Base-by-base conservation (phyloP, 2,329 filamentous ascomycete genomes). In the Talaromyces rugulosus region DNA sequence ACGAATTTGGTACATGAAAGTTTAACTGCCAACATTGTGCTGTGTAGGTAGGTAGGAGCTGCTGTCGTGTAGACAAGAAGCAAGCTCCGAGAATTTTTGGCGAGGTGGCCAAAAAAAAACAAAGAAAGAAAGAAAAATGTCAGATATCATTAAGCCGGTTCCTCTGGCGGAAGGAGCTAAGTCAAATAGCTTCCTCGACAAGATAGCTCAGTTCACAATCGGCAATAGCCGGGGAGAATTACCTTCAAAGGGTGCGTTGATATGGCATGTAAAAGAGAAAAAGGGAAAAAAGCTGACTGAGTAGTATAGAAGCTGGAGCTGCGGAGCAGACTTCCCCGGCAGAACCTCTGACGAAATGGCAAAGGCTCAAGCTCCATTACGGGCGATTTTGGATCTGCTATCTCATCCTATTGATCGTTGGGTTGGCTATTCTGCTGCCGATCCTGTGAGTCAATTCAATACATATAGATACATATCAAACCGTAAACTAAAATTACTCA, bases 341-440 rank as follows among this genome's bases (percentile, higher is more conserved):
- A 5, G 6, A 47, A 33, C 61, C 9, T 67, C 65, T 12, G 66
- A 72, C 28, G 33, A 68, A 62, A 31, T 68, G 65, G 18, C 65
- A 72, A 60, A 71, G 66, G 31, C 47, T 75, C 1, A 65, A 69
- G 28, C 68, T 68, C 14, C 77, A 78, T 64, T 76, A 70, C 67
- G 71, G 68, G 31, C 71, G 75, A 16, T 77, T 74, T 66, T 77
- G 75, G 75, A 73, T 69, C 54, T 75, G 71, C 59, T 77, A 78
- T 64, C 50, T 71, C 5, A 66, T 78, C 23, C 23, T 27, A 70
- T 65, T 11, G 66, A 63, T 78, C 16, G 72, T 77, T 33, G 72
- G 77, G 34, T 62, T 75, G 14, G 73, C 73, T 5, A 75, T 77
- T 40, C 69, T 77, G 58, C 65, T 79, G 4, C 77, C 76, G 5